Evolutionary conservation across 352 stramenopile species (phyloP), one percentile per base, ranked within the genome.

Genomic region (Pythium dissimile): DNA sequence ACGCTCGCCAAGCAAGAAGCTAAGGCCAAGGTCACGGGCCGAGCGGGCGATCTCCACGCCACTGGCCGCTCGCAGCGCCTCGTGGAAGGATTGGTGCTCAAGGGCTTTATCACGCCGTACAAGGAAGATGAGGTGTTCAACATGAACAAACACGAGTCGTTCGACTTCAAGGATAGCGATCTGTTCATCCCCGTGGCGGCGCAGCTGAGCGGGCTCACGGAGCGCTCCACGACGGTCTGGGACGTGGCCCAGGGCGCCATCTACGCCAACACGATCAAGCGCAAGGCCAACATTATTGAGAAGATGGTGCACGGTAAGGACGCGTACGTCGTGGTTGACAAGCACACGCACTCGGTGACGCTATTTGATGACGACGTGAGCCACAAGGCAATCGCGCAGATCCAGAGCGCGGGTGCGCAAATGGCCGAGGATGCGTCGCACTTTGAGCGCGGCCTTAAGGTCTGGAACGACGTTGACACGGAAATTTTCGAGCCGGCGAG

Each of bases 281-380:
- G 75, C 44, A 86, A 83, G 66, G 75, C 75, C 11, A 71, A 73
- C 3, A 62, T 83, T 15, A 62, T 86, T 41, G 66, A 59, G 11
- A 60, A 66, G 27, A 72, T 86, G 42, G 83, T 68, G 2, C 68
- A 81, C 32, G 75, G 73, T 50, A 86, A 86, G 45, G 75, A 86
- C 66, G 73, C 76, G 27, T 78, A 81, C 51, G 42, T 67, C 1
- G 71, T 73, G 31, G 69, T 59, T 6, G 80, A 86, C 49, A 60
- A 76, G 28, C 63, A 66, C 39, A 43, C 62, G 7, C 73, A 82
- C 64, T 66, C 59, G 57, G 50, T 84, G 44, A 69, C 61, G 5
- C 31, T 86, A 7, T 84, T 84, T 6, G 45, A 71, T 4, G 62
- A 73, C 5, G 37, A 52, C 39, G 41, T 56, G 18, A 63, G 47